Conservation (phyloP, 2,329 filamentous ascomycete species). For the Pseudomassariella vexata region DNA sequence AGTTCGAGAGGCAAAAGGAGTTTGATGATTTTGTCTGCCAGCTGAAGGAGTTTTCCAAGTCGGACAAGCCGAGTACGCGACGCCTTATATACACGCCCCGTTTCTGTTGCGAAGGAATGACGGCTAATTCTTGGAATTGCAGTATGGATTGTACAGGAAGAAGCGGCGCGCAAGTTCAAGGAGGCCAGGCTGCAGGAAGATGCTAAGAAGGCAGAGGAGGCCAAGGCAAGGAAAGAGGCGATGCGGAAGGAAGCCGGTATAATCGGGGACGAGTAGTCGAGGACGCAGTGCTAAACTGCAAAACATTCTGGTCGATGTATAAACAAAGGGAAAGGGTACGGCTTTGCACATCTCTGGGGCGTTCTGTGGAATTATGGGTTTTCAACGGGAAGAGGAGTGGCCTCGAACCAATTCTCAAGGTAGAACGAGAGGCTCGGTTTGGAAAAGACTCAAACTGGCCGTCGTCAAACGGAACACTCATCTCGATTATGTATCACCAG, state of each 20-base stretch:
- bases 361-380: too few relatives aligned
- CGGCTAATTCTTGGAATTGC: conserved; percentile 1
- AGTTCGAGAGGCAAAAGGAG: conserved; percentile 71
- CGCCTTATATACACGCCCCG: not conserved
- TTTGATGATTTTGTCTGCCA: conserved; percentile 82
- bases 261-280: too few relatives aligned
- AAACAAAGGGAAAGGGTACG: too few relatives aligned
- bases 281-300: too few relatives aligned
- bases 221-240: conserved; percentile 32
- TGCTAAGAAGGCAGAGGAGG: conserved; percentile 28
- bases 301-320: too few relatives aligned
- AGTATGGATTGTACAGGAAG: conserved; percentile 41
- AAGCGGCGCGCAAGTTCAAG: conserved; percentile 27
- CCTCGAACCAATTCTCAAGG: too few relatives aligned
- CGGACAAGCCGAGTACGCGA: conserved; percentile 78
- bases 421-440: too few relatives aligned
- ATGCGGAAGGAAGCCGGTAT: conserved; percentile 32
- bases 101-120: not conserved
- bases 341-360: too few relatives aligned
- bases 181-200: conserved; percentile 28
- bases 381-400: too few relatives aligned
- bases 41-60: conserved; percentile 85
- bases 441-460: too few relatives aligned
- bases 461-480: too few relatives aligned
- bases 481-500: too few relatives aligned